Evolutionary conservation across 768 basidiomycete genomes (phyloP).

Genomic region (Boletus sp.): DNA sequence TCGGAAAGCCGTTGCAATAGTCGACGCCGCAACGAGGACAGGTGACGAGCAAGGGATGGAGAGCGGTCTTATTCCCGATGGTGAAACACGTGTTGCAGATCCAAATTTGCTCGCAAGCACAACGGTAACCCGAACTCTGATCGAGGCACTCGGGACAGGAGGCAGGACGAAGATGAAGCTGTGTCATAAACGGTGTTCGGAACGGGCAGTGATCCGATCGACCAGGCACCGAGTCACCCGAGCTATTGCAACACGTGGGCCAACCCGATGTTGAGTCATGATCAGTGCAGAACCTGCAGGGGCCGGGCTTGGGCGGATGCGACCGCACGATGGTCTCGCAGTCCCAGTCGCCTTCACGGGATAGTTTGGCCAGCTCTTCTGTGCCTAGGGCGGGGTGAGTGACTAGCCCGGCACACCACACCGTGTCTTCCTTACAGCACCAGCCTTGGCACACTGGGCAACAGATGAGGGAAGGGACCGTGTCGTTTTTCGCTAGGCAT

Average conservation of each 20-base stretch:
- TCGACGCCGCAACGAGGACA: slow-evolving; percentile 15
- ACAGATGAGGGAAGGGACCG: slow-evolving; percentile 1
- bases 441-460: slow-evolving; percentile 8
- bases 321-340: slow-evolving; percentile 9
- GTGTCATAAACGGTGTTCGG: background rate
- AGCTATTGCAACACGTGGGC: background rate
- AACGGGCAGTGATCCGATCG: slow-evolving; percentile 14
- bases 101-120: background rate
- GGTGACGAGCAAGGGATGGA: background rate
- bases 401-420: slow-evolving; percentile 17
- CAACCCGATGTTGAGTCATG: background rate
- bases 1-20: background rate
- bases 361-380: slow-evolving; percentile 1
- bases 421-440: slow-evolving; percentile 11
- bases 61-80: background rate
- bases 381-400: slow-evolving; percentile 6
- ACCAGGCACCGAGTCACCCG: accelerated
- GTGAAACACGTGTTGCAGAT: slow-evolving; percentile 5
- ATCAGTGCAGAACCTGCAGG: slow-evolving; percentile 2
- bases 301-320: slow-evolving; percentile 11
- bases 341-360: slow-evolving; percentile 3
- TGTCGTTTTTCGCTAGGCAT: slow-evolving; percentile 1
- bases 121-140: background rate
- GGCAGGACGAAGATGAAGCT: background rate
- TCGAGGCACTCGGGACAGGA: slow-evolving; percentile 9